These are phyloP conservation scores for Tephrocybe sp. DNA, from an alignment of 768 basidiomycete species.

Conservation along the genomic window DNA sequence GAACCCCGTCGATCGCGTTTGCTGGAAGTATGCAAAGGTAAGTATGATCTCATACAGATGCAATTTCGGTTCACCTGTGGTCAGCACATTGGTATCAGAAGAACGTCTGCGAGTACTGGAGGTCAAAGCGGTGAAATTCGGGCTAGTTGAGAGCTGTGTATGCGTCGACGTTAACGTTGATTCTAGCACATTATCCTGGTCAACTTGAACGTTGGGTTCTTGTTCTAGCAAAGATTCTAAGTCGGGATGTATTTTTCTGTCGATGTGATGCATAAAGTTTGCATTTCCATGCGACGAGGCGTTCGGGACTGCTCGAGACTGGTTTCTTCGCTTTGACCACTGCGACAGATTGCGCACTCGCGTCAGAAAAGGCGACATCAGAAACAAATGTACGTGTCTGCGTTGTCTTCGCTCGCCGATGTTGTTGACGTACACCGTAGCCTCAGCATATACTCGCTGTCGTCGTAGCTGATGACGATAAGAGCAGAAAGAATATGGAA, in stretches of 20 bases:
- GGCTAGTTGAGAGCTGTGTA: not conserved
- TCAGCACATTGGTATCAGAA: conserved; percentile 4
- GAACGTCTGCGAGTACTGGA: conserved; percentile 15
- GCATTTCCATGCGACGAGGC: not conserved
- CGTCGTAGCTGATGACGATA: no score
- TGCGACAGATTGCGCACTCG: conserved; percentile 8
- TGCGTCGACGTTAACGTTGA: not conserved
- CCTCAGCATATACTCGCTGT: no score
- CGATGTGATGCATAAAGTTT: conserved; percentile 7
- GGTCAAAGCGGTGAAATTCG: conserved; percentile 11
- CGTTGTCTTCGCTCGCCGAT: no score
- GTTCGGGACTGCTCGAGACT: not conserved
- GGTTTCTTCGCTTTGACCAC: conserved; percentile 3
- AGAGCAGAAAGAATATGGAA: no score
- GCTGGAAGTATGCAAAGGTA: not conserved
- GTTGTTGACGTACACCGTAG: no score
- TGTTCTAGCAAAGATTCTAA: conserved; percentile 30
- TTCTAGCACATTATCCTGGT: not conserved
- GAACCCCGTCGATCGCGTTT: not conserved
- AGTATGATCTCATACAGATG: not conserved
- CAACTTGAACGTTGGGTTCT: conserved; percentile 10
- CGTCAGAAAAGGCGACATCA: conserved; percentile 11
- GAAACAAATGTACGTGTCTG: not conserved
- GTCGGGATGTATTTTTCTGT: conserved; percentile 39
- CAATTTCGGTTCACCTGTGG: conserved; percentile 1